phyloP scores from a whole-genome alignment of 495 filamentous ascomycete genomes.

The Podospora conica region DNA sequence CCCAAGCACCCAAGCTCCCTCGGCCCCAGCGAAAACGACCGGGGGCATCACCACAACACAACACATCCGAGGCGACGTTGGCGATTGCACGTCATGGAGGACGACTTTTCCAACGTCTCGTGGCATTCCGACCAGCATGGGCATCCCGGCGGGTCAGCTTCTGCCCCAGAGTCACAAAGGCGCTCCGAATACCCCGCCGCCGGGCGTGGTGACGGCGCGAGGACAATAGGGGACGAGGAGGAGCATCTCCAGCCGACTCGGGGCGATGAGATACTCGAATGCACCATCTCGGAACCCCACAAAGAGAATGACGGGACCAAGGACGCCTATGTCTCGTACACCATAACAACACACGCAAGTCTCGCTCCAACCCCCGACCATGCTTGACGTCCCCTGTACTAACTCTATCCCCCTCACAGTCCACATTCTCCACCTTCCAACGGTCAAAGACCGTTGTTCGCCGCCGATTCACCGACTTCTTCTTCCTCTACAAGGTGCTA shows the following conservation, averaged over 20 bases:
- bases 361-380: background rate
- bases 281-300: constrained; percentile 69
- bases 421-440: constrained; percentile 88
- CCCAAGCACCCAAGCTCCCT: background rate
- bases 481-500: constrained; percentile 90
- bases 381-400: background rate
- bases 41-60: background rate
- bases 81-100: constrained; percentile 42
- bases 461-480: constrained; percentile 92
- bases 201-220: constrained; percentile 20
- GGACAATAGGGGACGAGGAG: constrained; percentile 19
- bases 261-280: constrained; percentile 76
- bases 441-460: constrained; percentile 69
- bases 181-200: constrained; percentile 16
- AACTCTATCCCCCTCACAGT: constrained; percentile 47
- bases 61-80: constrained; percentile 3
- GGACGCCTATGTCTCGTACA: constrained; percentile 92
- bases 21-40: background rate
- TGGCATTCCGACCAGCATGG: constrained; percentile 39
- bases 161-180: constrained; percentile 13
- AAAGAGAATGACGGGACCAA: constrained; percentile 98
- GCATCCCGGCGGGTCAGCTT: constrained; percentile 9
- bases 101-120: constrained; percentile 47
- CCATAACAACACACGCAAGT: constrained; percentile 82
- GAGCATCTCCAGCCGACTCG: constrained; percentile 52